Evolutionary conservation across 345 rosid genomes (phyloP).

Genomic region (Hevea brasiliensis): DNA sequence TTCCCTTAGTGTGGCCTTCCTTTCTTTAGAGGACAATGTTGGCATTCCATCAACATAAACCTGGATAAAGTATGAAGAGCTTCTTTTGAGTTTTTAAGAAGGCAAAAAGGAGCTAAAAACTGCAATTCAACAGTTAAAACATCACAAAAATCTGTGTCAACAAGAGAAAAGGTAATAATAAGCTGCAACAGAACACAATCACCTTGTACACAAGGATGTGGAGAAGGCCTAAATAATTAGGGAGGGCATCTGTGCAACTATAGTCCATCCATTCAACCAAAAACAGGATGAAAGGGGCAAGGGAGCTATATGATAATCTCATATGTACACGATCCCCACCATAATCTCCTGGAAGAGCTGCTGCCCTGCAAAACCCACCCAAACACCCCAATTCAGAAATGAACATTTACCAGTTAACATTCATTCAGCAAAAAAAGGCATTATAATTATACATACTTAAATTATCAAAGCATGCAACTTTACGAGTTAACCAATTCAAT

Average conservation of each 20-base stretch:
- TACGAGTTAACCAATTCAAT: not conserved
- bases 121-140: not conserved
- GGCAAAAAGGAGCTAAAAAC: not conserved
- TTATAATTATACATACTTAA: not conserved
- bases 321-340: conserved; percentile 52
- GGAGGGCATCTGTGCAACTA: conserved; percentile 58
- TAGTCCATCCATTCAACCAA: conserved; percentile 70
- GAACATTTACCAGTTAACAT: not conserved
- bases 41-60: conserved; percentile 66
- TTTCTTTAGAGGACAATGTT: conserved; percentile 49
- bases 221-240: conserved; percentile 57
- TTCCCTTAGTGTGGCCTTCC: conserved; percentile 58
- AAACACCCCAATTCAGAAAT: conserved; percentile 11
- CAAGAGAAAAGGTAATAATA: not conserved
- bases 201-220: conserved; percentile 61
- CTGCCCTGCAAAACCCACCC: conserved; percentile 47
- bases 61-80: conserved; percentile 27
- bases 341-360: conserved; percentile 53
- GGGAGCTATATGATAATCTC: conserved; percentile 59
- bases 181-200: not conserved
- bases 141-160: not conserved
- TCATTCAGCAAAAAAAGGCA: not conserved
- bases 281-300: conserved; percentile 57
- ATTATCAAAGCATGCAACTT: conserved; percentile 4
- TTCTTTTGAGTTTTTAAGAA: conserved; percentile 7